phyloP scores from a whole-genome alignment of 768 basidiomycete species.

The Infundibulicybe gibba region DNA sequence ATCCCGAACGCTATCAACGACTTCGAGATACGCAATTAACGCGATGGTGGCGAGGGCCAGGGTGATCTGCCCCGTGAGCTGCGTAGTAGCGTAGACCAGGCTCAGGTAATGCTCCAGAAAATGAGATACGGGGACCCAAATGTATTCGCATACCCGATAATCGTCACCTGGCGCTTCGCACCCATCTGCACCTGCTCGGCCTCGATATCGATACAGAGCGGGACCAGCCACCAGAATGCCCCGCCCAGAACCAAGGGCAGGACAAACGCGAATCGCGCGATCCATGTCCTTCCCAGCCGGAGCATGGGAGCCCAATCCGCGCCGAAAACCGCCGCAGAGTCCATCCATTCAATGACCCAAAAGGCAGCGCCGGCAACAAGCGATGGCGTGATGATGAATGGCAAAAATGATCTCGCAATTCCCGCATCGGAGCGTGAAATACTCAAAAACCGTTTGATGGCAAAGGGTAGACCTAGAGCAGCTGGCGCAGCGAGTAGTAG shows the following conservation, averaged over 20 bases:
- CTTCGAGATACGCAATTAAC: slow-evolving; percentile 73
- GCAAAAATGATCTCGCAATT: slow-evolving; percentile 61
- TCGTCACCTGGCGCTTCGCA: slow-evolving; percentile 41
- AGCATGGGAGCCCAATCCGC: slow-evolving; percentile 37
- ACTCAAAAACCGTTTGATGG: slow-evolving; percentile 51
- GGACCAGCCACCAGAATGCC: slow-evolving; percentile 67
- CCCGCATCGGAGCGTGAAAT: slow-evolving; percentile 76
- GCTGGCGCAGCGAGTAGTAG: slow-evolving; percentile 55
- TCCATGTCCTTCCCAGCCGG: slow-evolving; percentile 51
- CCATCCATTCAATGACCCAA: slow-evolving; percentile 84
- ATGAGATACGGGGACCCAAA: slow-evolving; percentile 87
- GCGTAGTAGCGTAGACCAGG: slow-evolving; percentile 61
- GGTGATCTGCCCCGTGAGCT: slow-evolving; percentile 81
- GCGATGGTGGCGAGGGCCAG: slow-evolving; percentile 62
- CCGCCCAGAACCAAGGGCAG: slow-evolving; percentile 51
- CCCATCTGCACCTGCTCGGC: slow-evolving; percentile 22
- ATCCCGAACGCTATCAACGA: slow-evolving; percentile 83
- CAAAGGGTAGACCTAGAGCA: slow-evolving; percentile 52
- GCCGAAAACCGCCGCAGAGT: slow-evolving; percentile 48
- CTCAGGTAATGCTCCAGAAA: slow-evolving; percentile 69
- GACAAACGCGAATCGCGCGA: slow-evolving; percentile 55
- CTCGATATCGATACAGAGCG: slow-evolving; percentile 69
- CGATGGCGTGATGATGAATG: slow-evolving; percentile 51
- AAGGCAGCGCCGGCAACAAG: slow-evolving; percentile 57
- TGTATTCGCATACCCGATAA: slow-evolving; percentile 87